These are phyloP conservation scores for Dillenia turbinata DNA, from an alignment of 164 flowering plant species.

Conservation along the genomic window DNA sequence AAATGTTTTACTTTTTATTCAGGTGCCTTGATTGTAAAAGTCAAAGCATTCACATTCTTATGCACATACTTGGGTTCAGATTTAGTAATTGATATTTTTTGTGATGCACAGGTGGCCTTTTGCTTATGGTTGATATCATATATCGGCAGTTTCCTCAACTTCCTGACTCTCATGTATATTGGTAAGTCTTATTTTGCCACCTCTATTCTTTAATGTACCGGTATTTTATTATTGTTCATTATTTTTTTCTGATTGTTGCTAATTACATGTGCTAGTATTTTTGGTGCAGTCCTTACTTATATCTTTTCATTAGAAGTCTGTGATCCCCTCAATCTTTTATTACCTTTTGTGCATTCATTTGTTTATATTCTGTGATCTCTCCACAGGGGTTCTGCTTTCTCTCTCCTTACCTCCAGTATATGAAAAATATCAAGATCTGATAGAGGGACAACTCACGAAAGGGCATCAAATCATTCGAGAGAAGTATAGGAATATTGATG, in stretches of 20 bases:
- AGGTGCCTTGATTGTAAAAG: slow-evolving; percentile 38
- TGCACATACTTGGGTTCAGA: background rate
- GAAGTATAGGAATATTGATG: slow-evolving; percentile 54
- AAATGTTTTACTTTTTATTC: slow-evolving; percentile 42
- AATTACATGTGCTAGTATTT: no score
- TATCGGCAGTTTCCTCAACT: slow-evolving; percentile 70
- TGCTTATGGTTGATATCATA: slow-evolving; percentile 57
- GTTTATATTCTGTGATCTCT: slow-evolving; percentile 1
- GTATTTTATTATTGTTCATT: background rate
- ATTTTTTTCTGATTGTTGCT: no score
- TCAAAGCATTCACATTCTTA: background rate
- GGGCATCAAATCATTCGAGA: slow-evolving; percentile 26
- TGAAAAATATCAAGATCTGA: slow-evolving; percentile 62
- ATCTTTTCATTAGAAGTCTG: no score
- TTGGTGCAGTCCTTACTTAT: no score
- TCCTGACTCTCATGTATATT: slow-evolving; percentile 66
- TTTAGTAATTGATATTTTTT: background rate
- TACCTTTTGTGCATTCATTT: background rate
- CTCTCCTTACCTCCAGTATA: slow-evolving; percentile 65
- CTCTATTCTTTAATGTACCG: no score
- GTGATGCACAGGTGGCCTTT: slow-evolving; percentile 45
- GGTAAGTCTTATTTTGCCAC: slow-evolving; percentile 41
- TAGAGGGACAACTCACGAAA: slow-evolving; percentile 54
- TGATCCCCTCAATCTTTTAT: no score
- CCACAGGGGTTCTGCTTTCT: slow-evolving; percentile 63